Evolutionary conservation across 176 grass and related monocot species (phyloP).

Genomic region (Aegilops bicornis): DNA sequence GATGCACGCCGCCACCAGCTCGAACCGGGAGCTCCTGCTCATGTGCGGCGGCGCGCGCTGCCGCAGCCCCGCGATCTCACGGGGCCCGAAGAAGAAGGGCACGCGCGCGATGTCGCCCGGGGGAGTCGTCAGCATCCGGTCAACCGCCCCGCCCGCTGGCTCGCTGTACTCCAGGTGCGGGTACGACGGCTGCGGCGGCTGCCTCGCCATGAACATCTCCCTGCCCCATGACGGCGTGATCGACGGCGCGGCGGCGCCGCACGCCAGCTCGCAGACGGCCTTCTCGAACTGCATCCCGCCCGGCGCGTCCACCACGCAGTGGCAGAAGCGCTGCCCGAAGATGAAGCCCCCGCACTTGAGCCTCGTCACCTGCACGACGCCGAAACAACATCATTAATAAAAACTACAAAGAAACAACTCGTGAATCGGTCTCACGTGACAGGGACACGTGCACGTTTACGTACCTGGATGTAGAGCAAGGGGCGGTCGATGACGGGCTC

Average conservation of each 20-base stretch:
- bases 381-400: background rate
- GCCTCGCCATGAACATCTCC: slow-evolving; percentile 46
- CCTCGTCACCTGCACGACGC: slow-evolving; percentile 48
- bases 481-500: slow-evolving; percentile 52
- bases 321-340: slow-evolving; percentile 63
- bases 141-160: background rate
- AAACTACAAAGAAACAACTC: background rate
- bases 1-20: slow-evolving; percentile 66
- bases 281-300: slow-evolving; percentile 71
- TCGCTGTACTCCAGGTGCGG: slow-evolving; percentile 61
- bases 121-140: slow-evolving; percentile 10
- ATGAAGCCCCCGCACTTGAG: slow-evolving; percentile 63
- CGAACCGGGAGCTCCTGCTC: slow-evolving; percentile 40
- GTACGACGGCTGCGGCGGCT: slow-evolving; percentile 27
- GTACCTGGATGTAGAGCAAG: slow-evolving; percentile 58
- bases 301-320: slow-evolving; percentile 55
- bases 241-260: slow-evolving; percentile 36
- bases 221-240: slow-evolving; percentile 52
- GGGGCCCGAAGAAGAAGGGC: slow-evolving; percentile 44
- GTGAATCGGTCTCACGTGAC: background rate
- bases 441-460: background rate
- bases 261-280: slow-evolving; percentile 56
- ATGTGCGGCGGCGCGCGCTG: slow-evolving; percentile 38
- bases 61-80: slow-evolving; percentile 48
- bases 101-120: background rate